A percentile compares a stretch with the other conserved stretches of the same genome.
Conservation (phyloP, 2,329 filamentous ascomycete genomes). For the Ciborinia camelliae region DNA sequence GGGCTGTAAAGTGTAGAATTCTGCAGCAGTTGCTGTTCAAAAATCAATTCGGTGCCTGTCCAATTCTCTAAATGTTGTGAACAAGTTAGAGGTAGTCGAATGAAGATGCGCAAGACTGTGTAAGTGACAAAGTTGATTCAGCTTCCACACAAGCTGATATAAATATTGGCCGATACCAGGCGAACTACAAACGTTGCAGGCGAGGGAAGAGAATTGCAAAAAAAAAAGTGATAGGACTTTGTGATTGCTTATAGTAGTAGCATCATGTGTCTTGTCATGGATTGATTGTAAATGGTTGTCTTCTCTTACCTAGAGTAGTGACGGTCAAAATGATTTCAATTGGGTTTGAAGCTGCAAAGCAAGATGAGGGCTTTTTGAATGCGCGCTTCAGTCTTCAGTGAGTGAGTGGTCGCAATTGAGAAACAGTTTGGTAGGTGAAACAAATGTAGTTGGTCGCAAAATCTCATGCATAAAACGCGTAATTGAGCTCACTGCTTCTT, state of each 20-base stretch:
- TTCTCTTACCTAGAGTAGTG: background rate
- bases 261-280: background rate
- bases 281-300: background rate
- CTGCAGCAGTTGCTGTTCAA: background rate
- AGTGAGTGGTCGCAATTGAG: background rate
- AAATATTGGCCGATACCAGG: background rate
- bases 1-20: background rate
- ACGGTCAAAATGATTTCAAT: background rate
- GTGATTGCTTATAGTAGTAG: background rate
- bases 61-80: background rate
- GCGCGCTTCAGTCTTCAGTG: background rate
- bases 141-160: background rate
- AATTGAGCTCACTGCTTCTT: background rate
- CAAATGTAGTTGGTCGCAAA: no score
- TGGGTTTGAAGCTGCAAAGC: background rate
- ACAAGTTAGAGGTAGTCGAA: background rate
- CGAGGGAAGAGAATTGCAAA: background rate
- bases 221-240: background rate
- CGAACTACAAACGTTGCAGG: background rate
- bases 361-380: background rate
- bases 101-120: background rate
- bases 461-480: background rate
- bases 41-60: background rate
- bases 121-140: background rate
- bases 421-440: background rate